Conservation (phyloP, 768 basidiomycete species). For the Sarcodon aspratus region DNA sequence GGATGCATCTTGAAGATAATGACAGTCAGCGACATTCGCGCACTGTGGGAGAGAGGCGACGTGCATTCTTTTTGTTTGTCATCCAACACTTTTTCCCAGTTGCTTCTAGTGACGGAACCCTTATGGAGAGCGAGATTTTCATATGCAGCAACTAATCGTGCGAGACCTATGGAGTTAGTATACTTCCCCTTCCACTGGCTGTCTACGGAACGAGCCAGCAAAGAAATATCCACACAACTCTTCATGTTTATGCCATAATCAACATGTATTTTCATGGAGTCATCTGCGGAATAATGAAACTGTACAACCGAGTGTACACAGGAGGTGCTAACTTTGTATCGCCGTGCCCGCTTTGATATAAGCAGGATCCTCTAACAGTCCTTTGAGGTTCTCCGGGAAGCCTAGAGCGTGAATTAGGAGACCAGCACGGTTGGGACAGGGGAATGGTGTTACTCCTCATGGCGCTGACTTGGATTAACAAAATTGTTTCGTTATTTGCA, state of each 20-base stretch:
- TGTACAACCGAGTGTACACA: not conserved
- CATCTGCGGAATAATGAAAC: constrained; percentile 30
- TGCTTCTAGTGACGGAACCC: constrained; percentile 48
- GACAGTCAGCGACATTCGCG: constrained; percentile 6
- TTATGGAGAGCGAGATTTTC: constrained; percentile 41
- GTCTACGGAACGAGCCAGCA: constrained; percentile 62
- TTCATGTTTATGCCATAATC: constrained; percentile 28
- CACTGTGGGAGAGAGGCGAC: not conserved
- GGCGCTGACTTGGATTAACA: constrained; percentile 53
- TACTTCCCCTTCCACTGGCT: constrained; percentile 65
- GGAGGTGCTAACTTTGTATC: constrained; percentile 42
- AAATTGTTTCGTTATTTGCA: constrained; percentile 38
- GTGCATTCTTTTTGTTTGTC: constrained; percentile 40
- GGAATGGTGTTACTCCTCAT: constrained; percentile 31
- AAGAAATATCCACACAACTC: constrained; percentile 57
- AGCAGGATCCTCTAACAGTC: constrained; percentile 39
- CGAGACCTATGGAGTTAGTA: constrained; percentile 44
- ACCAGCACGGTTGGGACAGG: not conserved
- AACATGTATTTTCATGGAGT: constrained; percentile 52
- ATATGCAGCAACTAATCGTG: constrained; percentile 55
- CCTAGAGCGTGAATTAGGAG: not conserved
- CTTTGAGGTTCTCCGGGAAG: constrained; percentile 25
- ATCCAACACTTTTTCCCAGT: constrained; percentile 52
- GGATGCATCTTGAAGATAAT: constrained; percentile 39
- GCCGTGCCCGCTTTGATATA: constrained; percentile 62